A percentile compares a stretch with the other conserved stretches of the same genome.
These are phyloP conservation scores for Citrus australasica DNA, from an alignment of 345 rosid species.

Conservation along the genomic window DNA sequence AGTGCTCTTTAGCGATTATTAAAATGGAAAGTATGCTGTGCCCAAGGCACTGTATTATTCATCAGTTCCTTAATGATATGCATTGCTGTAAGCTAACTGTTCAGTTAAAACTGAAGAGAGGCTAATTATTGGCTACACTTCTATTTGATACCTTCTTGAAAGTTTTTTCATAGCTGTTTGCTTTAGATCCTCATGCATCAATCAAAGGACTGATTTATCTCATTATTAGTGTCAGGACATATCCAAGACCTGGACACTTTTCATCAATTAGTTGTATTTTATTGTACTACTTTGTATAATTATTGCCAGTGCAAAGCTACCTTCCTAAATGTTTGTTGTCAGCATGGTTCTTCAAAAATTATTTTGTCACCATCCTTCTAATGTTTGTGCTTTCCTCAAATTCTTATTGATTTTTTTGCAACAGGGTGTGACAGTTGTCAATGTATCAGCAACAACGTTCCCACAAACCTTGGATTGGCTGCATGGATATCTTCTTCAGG, in stretches of 20 bases:
- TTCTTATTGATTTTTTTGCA: constrained; percentile 11
- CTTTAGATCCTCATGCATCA: not conserved
- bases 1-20: not conserved
- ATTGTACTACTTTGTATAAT: not conserved
- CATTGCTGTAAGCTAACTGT: too few relatives aligned
- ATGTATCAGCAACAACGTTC: constrained; percentile 84
- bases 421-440: constrained; percentile 72
- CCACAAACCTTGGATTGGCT: constrained; percentile 84
- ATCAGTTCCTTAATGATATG: too few relatives aligned
- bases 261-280: not conserved
- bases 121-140: too few relatives aligned
- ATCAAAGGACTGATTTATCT: not conserved
- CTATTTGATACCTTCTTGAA: too few relatives aligned
- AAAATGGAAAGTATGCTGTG: too few relatives aligned
- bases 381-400: not conserved
- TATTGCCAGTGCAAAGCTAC: not conserved
- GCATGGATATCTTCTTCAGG: constrained; percentile 93
- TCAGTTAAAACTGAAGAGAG: too few relatives aligned
- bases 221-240: not conserved
- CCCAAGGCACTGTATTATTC: too few relatives aligned
- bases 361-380: not conserved
- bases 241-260: not conserved
- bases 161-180: not conserved
- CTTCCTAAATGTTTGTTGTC: not conserved
- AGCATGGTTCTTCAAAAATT: not conserved